Base-by-base conservation (phyloP, 225 moss, liverwort and hornwort genomes). In the Sphagnum contortum region DNA sequence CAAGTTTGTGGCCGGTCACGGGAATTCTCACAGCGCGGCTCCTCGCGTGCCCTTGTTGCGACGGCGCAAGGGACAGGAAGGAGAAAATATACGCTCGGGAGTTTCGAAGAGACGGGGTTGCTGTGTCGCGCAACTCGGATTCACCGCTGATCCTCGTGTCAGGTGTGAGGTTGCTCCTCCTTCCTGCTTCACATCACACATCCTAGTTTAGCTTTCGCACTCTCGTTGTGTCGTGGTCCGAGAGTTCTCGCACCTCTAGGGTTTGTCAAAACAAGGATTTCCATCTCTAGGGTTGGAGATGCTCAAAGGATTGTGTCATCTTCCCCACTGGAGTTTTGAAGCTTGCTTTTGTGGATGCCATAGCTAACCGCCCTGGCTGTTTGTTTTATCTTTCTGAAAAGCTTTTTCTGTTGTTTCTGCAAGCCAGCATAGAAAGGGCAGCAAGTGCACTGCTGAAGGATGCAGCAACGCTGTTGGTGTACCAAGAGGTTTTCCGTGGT, bases 381-480 rank as follows among this genome's bases (percentile, higher is more conserved):
- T 59, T 70, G 69, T 44, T 11, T 47, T 57, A 64, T 29, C 29
- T 29, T 1, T 29, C 29, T 29, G 29, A 29, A 29, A 29, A 29
- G 29, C 29, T 29, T 29, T 29, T 29, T 29, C 29, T 29, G 29
- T 29, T 29, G 29, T 29, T 29, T 29, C 29, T 29, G 29, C 29
- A 29, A 29, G 29, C 29, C 80, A 80, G 82, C 61, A 78, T 82
- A 61, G 82, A 82, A 68, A 75, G 78, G 67, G 77, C 82, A 51
- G 82, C 82, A 48, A 82, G 61, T 72, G 78, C 69, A 29, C 59
- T 82, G 52, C 67, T 82, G 14, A 82, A 78, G 62, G 82, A 82
- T 61, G 82, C 82, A 56, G 82, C 82, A 60, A 82, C 75, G 75
- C 75, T 82, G 63, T 72, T 82, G 6, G 54, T 78, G 2, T 82